These are phyloP conservation scores for Osmanthus fragrans DNA, from an alignment of 257 asterid species.

Conservation along the genomic window DNA sequence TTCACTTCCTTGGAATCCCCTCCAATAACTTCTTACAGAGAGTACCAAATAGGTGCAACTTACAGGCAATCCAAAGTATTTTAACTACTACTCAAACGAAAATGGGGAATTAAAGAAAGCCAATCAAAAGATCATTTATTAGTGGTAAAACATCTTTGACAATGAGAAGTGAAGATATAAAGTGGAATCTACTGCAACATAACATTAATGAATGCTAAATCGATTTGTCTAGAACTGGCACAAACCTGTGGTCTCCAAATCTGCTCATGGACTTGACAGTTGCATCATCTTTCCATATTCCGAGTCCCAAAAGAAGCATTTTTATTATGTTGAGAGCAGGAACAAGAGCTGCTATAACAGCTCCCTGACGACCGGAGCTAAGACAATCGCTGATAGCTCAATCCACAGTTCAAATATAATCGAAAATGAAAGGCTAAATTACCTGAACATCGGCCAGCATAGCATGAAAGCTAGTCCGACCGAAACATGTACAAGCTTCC, in stretches of 20 bases:
- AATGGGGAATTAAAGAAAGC: background rate
- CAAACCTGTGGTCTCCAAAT: slow-evolving; percentile 81
- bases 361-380: slow-evolving; percentile 85
- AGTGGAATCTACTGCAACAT: background rate
- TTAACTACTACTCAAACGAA: background rate
- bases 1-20: background rate
- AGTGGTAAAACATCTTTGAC: background rate
- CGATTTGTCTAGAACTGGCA: slow-evolving; percentile 10
- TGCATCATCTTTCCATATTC: slow-evolving; percentile 79
- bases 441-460: slow-evolving; percentile 99
- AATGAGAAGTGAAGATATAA: background rate
- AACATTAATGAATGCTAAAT: background rate
- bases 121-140: background rate
- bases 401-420: background rate
- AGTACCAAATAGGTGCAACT: background rate
- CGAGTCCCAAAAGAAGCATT: slow-evolving; percentile 83
- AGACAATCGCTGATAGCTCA: slow-evolving; percentile 11
- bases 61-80: background rate
- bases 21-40: background rate
- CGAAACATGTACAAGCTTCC: slow-evolving; percentile 80
- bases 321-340: slow-evolving; percentile 70
- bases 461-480: slow-evolving; percentile 88
- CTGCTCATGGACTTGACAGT: slow-evolving; percentile 94
- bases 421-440: slow-evolving; percentile 4
- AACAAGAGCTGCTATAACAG: slow-evolving; percentile 67